phyloP scores from a whole-genome alignment of 106 monocot species.

The Platanthera zijinensis region DNA sequence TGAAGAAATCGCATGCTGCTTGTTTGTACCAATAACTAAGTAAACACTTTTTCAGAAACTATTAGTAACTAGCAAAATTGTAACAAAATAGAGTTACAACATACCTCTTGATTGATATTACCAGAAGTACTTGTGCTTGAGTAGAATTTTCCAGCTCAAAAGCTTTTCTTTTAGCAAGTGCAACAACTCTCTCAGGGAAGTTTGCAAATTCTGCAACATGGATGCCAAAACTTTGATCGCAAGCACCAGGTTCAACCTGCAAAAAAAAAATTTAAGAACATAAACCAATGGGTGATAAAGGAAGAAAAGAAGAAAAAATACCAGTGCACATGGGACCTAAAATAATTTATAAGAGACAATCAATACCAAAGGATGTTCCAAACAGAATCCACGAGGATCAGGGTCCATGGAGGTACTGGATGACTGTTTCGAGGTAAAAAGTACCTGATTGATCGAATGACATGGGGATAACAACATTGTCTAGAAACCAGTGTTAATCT shows the following conservation, averaged over 20 bases:
- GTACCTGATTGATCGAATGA: too few relatives aligned
- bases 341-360: not conserved
- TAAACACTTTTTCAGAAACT: not conserved
- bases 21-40: not conserved
- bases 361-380: not conserved
- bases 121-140: conserved; percentile 6
- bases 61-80: not conserved
- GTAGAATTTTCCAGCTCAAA: conserved; percentile 86
- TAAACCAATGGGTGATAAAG: not conserved
- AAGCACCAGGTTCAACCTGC: conserved; percentile 89
- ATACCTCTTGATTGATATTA: conserved; percentile 40
- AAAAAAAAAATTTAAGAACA: conserved; percentile 6
- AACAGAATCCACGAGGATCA: not conserved
- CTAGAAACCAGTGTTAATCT: too few relatives aligned
- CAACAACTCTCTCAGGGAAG: conserved; percentile 81
- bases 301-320: not conserved
- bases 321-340: not conserved
- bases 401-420: not conserved
- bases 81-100: not conserved
- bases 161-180: conserved; percentile 85
- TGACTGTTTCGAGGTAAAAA: not conserved
- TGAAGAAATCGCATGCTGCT: not conserved
- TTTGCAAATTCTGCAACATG: conserved; percentile 98
- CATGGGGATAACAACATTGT: too few relatives aligned
- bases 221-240: conserved; percentile 99